phyloP scores from a whole-genome alignment of 83 land plant species.

The Picea mariana region DNA sequence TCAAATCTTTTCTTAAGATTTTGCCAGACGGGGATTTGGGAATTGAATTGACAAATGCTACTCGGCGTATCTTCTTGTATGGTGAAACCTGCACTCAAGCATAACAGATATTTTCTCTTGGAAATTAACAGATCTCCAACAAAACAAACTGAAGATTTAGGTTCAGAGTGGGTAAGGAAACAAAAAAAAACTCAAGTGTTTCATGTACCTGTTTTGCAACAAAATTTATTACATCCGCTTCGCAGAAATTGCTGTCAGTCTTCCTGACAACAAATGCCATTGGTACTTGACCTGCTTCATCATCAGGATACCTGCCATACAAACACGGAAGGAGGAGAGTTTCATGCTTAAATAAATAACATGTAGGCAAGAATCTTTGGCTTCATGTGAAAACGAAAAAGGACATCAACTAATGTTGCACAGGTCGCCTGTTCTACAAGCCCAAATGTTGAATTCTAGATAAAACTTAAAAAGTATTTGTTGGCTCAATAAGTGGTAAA shows the following conservation, averaged over 20 bases:
- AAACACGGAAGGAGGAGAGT: too few species aligned
- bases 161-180: neutral
- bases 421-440: neutral
- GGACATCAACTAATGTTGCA: too few species aligned
- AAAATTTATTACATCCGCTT: conserved; percentile 51
- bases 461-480: too few species aligned
- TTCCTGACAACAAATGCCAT: conserved; percentile 75
- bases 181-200: neutral
- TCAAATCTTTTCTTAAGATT: conserved; percentile 47
- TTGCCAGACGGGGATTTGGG: conserved; percentile 68
- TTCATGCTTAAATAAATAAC: too few species aligned
- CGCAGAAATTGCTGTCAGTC: conserved; percentile 48
- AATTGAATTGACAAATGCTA: conserved; percentile 37
- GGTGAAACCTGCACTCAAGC: conserved; percentile 48
- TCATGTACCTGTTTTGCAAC: conserved; percentile 71
- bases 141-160: neutral
- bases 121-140: neutral
- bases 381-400: too few species aligned
- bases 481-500: too few species aligned
- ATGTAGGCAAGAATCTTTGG: too few species aligned
- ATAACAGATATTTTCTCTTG: neutral
- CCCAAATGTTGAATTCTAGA: too few species aligned
- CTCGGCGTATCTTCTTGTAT: conserved; percentile 59
- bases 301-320: conserved; percentile 71
- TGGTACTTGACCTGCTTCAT: conserved; percentile 84